These are phyloP conservation scores for Irpex sp. DNA, from an alignment of 1,284 basidiomycete genomes.

Conservation along the genomic window DNA sequence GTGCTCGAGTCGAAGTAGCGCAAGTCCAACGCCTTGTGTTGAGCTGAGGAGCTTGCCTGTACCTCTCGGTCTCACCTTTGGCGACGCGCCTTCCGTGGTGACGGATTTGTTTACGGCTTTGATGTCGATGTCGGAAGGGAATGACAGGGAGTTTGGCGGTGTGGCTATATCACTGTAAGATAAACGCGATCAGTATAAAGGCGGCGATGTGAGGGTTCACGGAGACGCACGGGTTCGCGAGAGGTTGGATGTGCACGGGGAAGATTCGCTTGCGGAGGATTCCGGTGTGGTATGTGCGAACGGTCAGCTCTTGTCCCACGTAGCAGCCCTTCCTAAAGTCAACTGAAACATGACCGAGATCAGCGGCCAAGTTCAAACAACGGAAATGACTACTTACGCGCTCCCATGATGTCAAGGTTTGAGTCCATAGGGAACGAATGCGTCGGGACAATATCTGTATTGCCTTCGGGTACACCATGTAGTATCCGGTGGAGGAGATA, in stretches of 20 bases:
- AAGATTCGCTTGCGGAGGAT: slow-evolving; percentile 89
- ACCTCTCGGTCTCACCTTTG: slow-evolving; percentile 49
- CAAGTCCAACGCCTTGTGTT: slow-evolving; percentile 57
- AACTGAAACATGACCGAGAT: too few species aligned
- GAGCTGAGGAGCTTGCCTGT: slow-evolving; percentile 65
- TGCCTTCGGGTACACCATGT: slow-evolving; percentile 88
- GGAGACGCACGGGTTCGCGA: slow-evolving; percentile 26
- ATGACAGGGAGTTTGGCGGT: not conserved
- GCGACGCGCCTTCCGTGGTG: slow-evolving; percentile 12
- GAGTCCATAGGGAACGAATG: slow-evolving; percentile 91
- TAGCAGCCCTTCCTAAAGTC: slow-evolving; percentile 99
- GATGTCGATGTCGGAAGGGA: slow-evolving; percentile 16
- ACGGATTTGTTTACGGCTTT: slow-evolving; percentile 11
- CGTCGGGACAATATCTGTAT: slow-evolving; percentile 71
- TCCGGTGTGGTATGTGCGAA: slow-evolving; percentile 95
- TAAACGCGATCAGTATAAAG: too few species aligned
- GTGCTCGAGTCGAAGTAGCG: slow-evolving; percentile 70
- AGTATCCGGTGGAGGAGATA: slow-evolving; percentile 81
- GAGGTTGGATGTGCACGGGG: slow-evolving; percentile 59
- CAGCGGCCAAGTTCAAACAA: too few species aligned
- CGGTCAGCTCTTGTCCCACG: slow-evolving; percentile 96
- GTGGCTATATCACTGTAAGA: too few species aligned
- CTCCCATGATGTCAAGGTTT: slow-evolving; percentile 92
- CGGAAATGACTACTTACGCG: too few species aligned
- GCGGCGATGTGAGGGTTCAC: slow-evolving; percentile 1